phyloP scores from a whole-genome alignment of 768 basidiomycete species.

The Amylocystis lapponica region DNA sequence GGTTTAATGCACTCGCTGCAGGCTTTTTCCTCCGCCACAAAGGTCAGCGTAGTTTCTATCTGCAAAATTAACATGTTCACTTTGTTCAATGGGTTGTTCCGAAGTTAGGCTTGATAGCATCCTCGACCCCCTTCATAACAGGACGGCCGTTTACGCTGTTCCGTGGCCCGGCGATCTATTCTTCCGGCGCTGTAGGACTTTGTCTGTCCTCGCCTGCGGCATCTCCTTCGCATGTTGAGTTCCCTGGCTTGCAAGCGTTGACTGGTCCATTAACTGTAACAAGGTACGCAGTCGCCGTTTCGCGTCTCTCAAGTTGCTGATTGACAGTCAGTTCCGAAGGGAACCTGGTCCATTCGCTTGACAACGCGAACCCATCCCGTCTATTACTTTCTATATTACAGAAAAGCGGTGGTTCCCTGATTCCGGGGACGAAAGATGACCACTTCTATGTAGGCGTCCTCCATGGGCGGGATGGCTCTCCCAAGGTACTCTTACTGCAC shows the following conservation, averaged over 20 bases:
- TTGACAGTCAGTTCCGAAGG: conserved; percentile 50
- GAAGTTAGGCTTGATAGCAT: conserved; percentile 62
- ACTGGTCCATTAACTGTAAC: conserved; percentile 46
- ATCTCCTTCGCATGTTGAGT: conserved; percentile 19
- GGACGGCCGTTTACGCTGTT: conserved; percentile 71
- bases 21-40: conserved; percentile 39
- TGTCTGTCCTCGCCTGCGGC: conserved; percentile 10
- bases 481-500: background rate
- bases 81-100: background rate
- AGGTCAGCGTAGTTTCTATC: conserved; percentile 33
- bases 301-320: background rate
- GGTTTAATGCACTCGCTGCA: conserved; percentile 43
- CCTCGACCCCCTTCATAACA: conserved; percentile 77
- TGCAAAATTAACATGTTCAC: background rate
- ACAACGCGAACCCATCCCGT: conserved; percentile 53
- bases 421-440: conserved; percentile 38
- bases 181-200: conserved; percentile 67
- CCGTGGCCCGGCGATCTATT: conserved; percentile 45
- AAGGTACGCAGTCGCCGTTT: conserved; percentile 29
- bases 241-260: conserved; percentile 39
- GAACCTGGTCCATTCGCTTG: conserved; percentile 59
- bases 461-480: conserved; percentile 15
- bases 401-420: conserved; percentile 21
- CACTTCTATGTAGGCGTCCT: conserved; percentile 50
- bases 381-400: conserved; percentile 52